These are phyloP conservation scores for Hygrocybe coccinea DNA, from an alignment of 768 basidiomycete genomes.

Conservation along the genomic window DNA sequence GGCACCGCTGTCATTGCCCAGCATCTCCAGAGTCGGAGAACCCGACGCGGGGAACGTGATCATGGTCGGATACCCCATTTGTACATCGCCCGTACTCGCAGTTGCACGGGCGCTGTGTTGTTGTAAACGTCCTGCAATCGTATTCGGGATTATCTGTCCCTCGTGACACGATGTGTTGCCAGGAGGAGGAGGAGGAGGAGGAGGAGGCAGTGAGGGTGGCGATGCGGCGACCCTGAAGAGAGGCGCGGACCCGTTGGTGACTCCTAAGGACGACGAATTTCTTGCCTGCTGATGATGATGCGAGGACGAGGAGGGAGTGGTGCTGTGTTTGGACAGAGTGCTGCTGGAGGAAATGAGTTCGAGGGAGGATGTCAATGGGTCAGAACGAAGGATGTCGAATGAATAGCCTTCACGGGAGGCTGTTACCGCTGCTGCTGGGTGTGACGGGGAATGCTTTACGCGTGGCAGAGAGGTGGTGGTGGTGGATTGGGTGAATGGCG, in stretches of 20 bases:
- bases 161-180: not conserved
- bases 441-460: not conserved
- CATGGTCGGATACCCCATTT: not conserved
- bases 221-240: slow-evolving; percentile 35
- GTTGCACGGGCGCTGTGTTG: too few relatives aligned
- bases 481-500: too few relatives aligned
- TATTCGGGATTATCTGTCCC: too few relatives aligned
- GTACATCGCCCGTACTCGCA: too few relatives aligned
- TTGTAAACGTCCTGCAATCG: too few relatives aligned
- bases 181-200: not conserved
- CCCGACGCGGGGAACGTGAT: not conserved
- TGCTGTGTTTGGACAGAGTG: slow-evolving; percentile 32
- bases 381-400: slow-evolving; percentile 42
- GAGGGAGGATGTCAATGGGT: slow-evolving; percentile 38
- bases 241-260: slow-evolving; percentile 33
- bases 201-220: slow-evolving; percentile 5
- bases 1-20: not conserved
- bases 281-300: slow-evolving; percentile 3
- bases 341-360: slow-evolving; percentile 42
- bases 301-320: not conserved
- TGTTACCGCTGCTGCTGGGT: not conserved
- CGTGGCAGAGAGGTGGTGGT: too few relatives aligned
- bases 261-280: slow-evolving; percentile 12
- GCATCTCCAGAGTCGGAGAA: not conserved
- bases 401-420: slow-evolving; percentile 22